Conservation (phyloP, 1,284 basidiomycete genomes). For the Vanrija sp. region DNA sequence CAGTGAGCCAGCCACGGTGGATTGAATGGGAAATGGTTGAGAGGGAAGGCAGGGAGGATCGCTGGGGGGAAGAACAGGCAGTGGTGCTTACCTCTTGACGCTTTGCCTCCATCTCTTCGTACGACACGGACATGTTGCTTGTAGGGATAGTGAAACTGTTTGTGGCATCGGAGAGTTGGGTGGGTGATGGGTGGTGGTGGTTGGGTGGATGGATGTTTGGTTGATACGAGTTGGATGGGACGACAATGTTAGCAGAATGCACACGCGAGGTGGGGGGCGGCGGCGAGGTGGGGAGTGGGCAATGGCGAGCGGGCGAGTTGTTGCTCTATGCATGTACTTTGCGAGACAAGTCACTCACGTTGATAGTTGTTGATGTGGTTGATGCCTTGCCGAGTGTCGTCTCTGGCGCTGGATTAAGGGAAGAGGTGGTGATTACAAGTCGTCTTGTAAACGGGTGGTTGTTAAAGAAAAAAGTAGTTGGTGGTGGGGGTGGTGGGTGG, state of each 20-base stretch:
- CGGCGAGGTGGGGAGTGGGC: too few species aligned
- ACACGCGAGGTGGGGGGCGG: too few species aligned
- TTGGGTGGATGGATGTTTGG: not conserved
- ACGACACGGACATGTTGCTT: slow-evolving; percentile 28
- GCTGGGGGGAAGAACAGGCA: too few species aligned
- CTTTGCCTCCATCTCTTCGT: slow-evolving; percentile 47
- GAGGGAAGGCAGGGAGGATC: not conserved
- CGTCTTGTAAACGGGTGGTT: too few species aligned
- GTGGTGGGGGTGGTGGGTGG: not conserved
- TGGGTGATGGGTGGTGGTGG: not conserved
- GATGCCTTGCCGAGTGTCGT: not conserved
- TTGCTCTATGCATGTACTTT: not conserved
- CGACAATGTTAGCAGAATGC: too few species aligned
- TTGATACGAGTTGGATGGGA: not conserved
- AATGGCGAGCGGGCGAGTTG: too few species aligned
- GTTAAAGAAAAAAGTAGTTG: not conserved
- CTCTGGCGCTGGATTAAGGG: too few species aligned
- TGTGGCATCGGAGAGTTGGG: not conserved
- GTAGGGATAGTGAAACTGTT: not conserved
- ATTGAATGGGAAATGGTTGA: not conserved
- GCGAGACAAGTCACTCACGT: not conserved
- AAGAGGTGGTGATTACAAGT: too few species aligned
- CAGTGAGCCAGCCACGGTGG: too few species aligned
- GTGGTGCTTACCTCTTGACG: slow-evolving; percentile 38
- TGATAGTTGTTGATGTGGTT: not conserved